Evolutionary conservation across 1,284 basidiomycete genomes (phyloP), one percentile per base, ranked within the genome.

Genomic region (Rhodotorula sp.): DNA sequence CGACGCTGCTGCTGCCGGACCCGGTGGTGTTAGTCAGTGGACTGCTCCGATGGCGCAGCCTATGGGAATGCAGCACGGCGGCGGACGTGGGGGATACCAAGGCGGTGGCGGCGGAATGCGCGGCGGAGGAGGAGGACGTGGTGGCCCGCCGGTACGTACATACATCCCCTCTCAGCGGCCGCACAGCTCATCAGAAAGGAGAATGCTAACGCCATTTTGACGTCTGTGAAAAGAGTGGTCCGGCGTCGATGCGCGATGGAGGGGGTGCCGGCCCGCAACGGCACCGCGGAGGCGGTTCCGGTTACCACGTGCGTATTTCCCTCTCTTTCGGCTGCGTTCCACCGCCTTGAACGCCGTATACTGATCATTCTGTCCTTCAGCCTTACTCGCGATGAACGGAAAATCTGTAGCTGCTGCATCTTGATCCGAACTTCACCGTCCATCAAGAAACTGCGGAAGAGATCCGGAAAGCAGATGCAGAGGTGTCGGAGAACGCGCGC

Each of bases 191-290:
- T 8, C 5, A 34, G 34, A 34, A 34, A 34, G 34, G 2, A 1
- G 2, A 26, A 18, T n/a, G 26, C 12, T n/a, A 3, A 12, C 38
- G 38, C 50, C 49, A 5, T 21, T 19, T 61, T 48, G 34, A 3
- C 26, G 38, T 45, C 15, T n/a, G 21, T 16, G 16, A 5, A 16
- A 38, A 70, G 71, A 67, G 66, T n/a, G 74, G 72, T 4, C 74
- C 71, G 45, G 69, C 74, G 15, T 23, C 71, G 28, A 73, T 73
- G 74, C 56, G 71, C 34, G 67, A 64, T 19, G 71, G 60, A 8
- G 71, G 67, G 15, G 73, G 73, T n/a, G 38, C 72, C 0, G 74
- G 74, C 16, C 71, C 74, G 26, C 66, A 70, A 54, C 60, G 74
- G 16, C 65, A 59, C 49, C 59, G 67, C 8, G 74, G 72, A 5